These are phyloP conservation scores for Chlorella sp. DNA, from an alignment of 139 green algal genomes.

Conservation along the genomic window DNA sequence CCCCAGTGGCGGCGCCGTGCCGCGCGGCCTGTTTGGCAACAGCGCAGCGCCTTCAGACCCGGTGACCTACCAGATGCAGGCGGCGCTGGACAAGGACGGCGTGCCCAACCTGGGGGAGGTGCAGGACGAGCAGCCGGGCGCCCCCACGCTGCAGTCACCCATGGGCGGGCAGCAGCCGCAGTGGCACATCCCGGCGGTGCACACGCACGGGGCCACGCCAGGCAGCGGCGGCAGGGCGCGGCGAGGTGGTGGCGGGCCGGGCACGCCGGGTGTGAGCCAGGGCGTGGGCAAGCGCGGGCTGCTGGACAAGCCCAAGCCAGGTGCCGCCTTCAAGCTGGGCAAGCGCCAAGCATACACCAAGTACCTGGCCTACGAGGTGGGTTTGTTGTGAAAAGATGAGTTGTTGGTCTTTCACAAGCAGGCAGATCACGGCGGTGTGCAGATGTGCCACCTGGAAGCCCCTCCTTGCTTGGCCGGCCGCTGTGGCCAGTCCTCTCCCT, in stretches of 20 bases:
- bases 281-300: constrained; percentile 4
- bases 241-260: neutral
- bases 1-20: neutral
- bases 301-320: constrained; percentile 39
- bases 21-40: constrained; percentile 1
- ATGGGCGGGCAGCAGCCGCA: neutral
- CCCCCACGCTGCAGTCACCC: neutral
- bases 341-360: constrained; percentile 57
- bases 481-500: neutral
- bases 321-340: constrained; percentile 53
- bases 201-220: constrained; percentile 4
- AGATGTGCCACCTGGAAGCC: too few species aligned
- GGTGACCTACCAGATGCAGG: constrained; percentile 33
- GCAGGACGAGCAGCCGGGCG: neutral
- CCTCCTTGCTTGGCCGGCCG: neutral
- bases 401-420: too few species aligned
- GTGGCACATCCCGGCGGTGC: constrained; percentile 34
- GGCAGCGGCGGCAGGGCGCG: neutral
- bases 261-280: neutral
- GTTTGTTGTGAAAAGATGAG: neutral
- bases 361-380: constrained; percentile 67
- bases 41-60: constrained; percentile 31
- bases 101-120: constrained; percentile 48
- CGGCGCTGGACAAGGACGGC: constrained; percentile 31
- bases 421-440: too few species aligned